Conservation (phyloP, 257 asterid genomes). For the Capsicum rhomboideum region DNA sequence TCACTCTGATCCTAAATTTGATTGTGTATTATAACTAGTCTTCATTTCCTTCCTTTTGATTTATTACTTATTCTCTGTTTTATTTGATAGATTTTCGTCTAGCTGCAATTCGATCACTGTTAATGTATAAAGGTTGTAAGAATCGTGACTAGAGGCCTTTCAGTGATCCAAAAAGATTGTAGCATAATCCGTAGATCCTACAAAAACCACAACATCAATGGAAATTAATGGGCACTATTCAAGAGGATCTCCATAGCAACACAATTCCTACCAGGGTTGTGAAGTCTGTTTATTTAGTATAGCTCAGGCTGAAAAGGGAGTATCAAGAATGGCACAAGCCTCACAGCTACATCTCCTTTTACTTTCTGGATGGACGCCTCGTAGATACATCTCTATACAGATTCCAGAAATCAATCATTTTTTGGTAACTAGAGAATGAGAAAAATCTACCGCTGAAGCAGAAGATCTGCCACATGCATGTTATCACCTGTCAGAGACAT, state of each 20-base stretch:
- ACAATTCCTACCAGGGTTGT: neutral
- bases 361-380: neutral
- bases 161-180: neutral
- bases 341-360: neutral
- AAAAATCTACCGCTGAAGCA: neutral
- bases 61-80: neutral
- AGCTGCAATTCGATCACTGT: neutral
- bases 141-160: neutral
- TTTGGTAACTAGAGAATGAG: neutral
- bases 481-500: neutral
- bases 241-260: neutral
- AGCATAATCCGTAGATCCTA: neutral
- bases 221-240: neutral
- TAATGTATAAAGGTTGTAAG: neutral
- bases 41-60: neutral
- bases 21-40: neutral
- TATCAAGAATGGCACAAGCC: neutral
- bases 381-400: neutral
- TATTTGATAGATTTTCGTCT: neutral
- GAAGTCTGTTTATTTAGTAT: neutral
- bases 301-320: neutral
- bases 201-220: neutral
- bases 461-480: neutral
- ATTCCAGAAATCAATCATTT: neutral
- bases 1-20: neutral